Conservation (phyloP, 2,329 filamentous ascomycete genomes). For the Bretziella fagacearum region DNA sequence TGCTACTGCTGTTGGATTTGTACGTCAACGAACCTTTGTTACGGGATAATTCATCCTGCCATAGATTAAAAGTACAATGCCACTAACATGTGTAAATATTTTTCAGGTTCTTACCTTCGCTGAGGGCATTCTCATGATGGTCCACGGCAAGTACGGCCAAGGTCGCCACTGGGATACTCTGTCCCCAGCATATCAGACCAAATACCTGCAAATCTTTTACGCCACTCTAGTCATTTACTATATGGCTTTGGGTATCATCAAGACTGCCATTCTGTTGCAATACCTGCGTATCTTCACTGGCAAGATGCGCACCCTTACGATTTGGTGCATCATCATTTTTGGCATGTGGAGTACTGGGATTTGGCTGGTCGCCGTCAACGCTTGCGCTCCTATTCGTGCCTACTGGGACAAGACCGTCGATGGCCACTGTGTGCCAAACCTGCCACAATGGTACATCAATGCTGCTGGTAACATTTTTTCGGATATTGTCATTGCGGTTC, state of each 20-base stretch:
- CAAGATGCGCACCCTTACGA: conserved; percentile 14
- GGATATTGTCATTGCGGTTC: conserved; percentile 14
- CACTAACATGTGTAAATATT: not conserved
- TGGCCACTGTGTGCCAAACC: conserved; percentile 15
- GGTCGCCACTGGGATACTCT: conserved; percentile 11
- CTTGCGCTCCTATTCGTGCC: conserved; percentile 14
- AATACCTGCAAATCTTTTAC: conserved; percentile 17
- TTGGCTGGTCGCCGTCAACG: conserved; percentile 13
- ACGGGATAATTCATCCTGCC: not conserved
- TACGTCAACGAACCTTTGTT: conserved; percentile 5
- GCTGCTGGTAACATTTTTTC: conserved; percentile 16
- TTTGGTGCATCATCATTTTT: conserved; percentile 11
- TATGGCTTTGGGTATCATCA: conserved; percentile 16
- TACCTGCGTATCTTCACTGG: conserved; percentile 18
- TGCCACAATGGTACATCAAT: conserved; percentile 16
- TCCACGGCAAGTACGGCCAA: conserved; percentile 11
- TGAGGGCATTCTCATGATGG: conserved; percentile 13
- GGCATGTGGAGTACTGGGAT: conserved; percentile 14
- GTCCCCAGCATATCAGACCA: not conserved
- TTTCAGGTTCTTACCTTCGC: conserved; percentile 8
- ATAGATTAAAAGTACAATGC: not conserved
- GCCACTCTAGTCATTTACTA: conserved; percentile 18
- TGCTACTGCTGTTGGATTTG: conserved; percentile 4
- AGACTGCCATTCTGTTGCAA: conserved; percentile 19
- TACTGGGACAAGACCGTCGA: conserved; percentile 14